Evolutionary conservation across 768 basidiomycete species (phyloP).

Genomic region (Psilocybe sp.): DNA sequence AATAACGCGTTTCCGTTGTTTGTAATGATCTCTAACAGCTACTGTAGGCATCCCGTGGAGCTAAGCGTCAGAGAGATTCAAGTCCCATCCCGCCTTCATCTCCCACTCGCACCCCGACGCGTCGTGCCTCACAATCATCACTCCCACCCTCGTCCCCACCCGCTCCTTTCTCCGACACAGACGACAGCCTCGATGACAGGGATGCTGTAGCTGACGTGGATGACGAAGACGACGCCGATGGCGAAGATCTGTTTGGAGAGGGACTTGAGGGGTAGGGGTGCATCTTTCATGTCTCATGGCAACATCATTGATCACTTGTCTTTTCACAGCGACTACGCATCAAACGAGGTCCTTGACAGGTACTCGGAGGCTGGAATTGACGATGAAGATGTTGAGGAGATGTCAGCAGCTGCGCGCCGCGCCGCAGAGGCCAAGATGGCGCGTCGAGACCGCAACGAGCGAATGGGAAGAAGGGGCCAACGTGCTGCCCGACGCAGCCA

Average conservation of each 20-base stretch:
- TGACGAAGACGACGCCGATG: slow-evolving; percentile 76
- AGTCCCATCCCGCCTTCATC: slow-evolving; percentile 53
- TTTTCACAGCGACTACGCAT: slow-evolving; percentile 72
- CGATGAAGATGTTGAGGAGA: slow-evolving; percentile 61
- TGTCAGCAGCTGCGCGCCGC: slow-evolving; percentile 70
- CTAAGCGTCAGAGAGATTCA: slow-evolving; percentile 62
- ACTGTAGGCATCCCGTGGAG: slow-evolving; percentile 42
- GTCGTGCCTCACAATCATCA: slow-evolving; percentile 67
- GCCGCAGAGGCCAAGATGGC: slow-evolving; percentile 88
- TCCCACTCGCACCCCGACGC: slow-evolving; percentile 38
- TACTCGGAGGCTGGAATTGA: slow-evolving; percentile 89
- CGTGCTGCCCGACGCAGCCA: slow-evolving; percentile 78
- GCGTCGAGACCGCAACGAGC: slow-evolving; percentile 76
- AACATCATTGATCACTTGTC: slow-evolving; percentile 7
- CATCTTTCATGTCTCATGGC: slow-evolving; percentile 2
- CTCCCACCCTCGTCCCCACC: slow-evolving; percentile 86
- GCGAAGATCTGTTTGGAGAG: slow-evolving; percentile 93
- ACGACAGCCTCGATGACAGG: slow-evolving; percentile 73
- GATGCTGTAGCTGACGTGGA: slow-evolving; percentile 64
- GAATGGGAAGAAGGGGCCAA: slow-evolving; percentile 61
- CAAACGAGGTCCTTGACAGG: slow-evolving; percentile 76
- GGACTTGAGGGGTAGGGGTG: slow-evolving; percentile 61
- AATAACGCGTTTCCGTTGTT: slow-evolving; percentile 16
- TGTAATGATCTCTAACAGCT: slow-evolving; percentile 6
- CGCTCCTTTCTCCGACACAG: slow-evolving; percentile 81